phyloP scores from a whole-genome alignment of 805 yeast genomes.

The Isabelozyma heimii region DNA sequence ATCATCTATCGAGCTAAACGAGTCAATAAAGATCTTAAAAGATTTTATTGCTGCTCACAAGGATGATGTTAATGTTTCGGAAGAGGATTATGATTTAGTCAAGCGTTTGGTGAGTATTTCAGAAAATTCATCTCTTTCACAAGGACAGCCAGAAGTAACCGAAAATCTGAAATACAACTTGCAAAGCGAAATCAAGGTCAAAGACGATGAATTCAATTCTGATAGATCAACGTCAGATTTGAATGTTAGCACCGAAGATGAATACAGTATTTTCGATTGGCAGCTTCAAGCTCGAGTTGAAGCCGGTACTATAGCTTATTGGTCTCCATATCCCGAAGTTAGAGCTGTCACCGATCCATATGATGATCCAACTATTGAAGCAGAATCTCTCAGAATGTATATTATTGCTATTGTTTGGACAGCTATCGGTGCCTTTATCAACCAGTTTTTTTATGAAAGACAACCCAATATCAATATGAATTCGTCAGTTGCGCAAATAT shows the following conservation, averaged over 20 bases:
- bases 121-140: not conserved
- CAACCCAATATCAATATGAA: constrained; percentile 43
- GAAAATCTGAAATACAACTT: not conserved
- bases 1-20: constrained; percentile 14
- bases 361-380: constrained; percentile 34
- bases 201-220: too few relatives aligned
- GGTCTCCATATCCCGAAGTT: constrained; percentile 32
- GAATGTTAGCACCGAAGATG: not conserved
- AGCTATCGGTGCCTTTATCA: constrained; percentile 50
- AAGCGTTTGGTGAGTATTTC: constrained; percentile 5
- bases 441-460: constrained; percentile 56
- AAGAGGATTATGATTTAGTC: constrained; percentile 22
- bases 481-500: constrained; percentile 43
- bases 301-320: constrained; percentile 37
- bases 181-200: not conserved
- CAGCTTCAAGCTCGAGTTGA: constrained; percentile 33
- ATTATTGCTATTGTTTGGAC: constrained; percentile 50
- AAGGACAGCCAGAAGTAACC: not conserved
- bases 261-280: constrained; percentile 10
- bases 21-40: constrained; percentile 26
- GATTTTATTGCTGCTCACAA: constrained; percentile 24
- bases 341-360: constrained; percentile 26
- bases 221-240: not conserved
- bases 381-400: constrained; percentile 48
- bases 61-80: constrained; percentile 33